Evolutionary conservation across 192 early-diverging fungal genomes (phyloP).

Genomic region (Paraglomus occultum): DNA sequence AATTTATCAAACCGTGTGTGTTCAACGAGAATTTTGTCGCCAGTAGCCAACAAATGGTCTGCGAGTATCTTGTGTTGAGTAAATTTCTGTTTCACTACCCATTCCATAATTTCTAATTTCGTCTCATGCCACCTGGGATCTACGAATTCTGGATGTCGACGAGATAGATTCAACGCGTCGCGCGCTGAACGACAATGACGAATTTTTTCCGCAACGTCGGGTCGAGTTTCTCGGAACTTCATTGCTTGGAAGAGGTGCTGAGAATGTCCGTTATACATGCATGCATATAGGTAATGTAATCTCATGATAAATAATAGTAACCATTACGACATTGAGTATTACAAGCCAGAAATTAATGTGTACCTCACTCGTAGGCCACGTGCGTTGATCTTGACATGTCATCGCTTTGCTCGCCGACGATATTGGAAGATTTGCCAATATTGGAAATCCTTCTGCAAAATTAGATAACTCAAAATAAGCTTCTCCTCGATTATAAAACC

Average conservation of each 20-base stretch:
- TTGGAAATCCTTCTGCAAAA: conserved; percentile 27
- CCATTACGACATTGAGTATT: no score
- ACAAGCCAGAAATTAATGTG: no score
- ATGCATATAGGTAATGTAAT: no score
- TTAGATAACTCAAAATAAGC: conserved; percentile 31
- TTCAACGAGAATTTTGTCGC: conserved; percentile 38
- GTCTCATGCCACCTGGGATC: conserved; percentile 42
- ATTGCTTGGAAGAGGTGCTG: conserved; percentile 30
- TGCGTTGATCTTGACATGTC: background rate
- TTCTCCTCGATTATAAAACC: conserved; percentile 33
- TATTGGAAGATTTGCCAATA: conserved; percentile 8
- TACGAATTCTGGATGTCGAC: conserved; percentile 12
- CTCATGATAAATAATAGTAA: no score
- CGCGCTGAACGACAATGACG: conserved; percentile 4
- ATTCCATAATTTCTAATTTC: conserved; percentile 44
- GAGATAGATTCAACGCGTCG: conserved; percentile 32
- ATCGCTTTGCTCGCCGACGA: background rate
- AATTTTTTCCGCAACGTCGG: conserved; percentile 18
- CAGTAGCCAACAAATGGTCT: conserved; percentile 35
- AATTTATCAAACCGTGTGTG: conserved; percentile 48
- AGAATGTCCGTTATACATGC: no score
- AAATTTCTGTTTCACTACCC: conserved; percentile 41
- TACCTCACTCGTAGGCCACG: conserved; percentile 27
- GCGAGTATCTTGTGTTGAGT: conserved; percentile 35
- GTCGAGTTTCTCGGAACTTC: conserved; percentile 22